phyloP scores from a whole-genome alignment of 139 green algal species.

The Pleodorina starrii region DNA sequence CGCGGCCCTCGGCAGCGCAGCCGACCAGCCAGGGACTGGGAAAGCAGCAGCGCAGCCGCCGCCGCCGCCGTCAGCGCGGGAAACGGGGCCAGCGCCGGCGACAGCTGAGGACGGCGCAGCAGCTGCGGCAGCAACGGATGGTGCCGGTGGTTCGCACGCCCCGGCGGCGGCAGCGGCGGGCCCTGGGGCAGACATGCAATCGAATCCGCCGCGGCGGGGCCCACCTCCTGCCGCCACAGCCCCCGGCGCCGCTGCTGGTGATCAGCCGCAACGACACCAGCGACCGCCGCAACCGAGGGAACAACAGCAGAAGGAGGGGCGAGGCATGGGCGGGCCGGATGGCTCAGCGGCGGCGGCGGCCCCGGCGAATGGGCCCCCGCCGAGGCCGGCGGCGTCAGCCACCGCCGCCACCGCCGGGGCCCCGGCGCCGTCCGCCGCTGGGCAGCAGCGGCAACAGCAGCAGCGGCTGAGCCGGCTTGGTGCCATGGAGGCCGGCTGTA shows the following conservation, averaged over 20 bases:
- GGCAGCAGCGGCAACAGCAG: background rate
- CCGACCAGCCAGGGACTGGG: background rate
- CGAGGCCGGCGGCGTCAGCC: no score
- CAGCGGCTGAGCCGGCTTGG: background rate
- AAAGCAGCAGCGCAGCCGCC: background rate
- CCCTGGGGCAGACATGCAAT: no score
- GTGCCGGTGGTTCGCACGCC: no score
- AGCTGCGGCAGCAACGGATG: background rate
- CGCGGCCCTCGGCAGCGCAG: no score
- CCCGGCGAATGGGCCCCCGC: no score
- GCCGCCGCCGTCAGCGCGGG: no score
- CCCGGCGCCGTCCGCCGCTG: background rate
- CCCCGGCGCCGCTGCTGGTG: background rate
- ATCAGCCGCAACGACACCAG: background rate
- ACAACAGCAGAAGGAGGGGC: no score
- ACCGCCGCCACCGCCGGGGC: background rate
- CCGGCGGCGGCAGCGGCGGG: no score
- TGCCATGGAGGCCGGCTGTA: background rate
- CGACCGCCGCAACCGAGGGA: background rate
- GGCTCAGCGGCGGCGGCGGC: no score
- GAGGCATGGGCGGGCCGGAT: no score
- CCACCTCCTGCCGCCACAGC: no score
- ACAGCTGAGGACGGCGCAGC: background rate
- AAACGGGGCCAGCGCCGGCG: background rate
- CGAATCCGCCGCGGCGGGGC: no score